These are phyloP conservation scores for Crithidia mellificae DNA, from an alignment of 208 protist genomes.

Conservation along the genomic window DNA sequence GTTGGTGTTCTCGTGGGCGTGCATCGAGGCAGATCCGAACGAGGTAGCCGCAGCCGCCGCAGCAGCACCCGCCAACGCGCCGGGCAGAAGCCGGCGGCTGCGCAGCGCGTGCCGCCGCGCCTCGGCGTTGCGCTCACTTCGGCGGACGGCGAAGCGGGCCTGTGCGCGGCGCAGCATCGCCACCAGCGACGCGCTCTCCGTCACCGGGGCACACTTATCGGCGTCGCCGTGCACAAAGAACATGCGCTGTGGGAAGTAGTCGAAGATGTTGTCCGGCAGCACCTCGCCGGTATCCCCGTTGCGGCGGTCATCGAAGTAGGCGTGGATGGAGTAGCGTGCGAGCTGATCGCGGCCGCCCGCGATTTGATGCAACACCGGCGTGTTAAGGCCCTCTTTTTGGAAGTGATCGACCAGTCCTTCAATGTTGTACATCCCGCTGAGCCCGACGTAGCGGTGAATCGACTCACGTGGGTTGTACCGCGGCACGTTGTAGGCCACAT, in stretches of 20 bases:
- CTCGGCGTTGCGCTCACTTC: slow-evolving; percentile 28
- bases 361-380: slow-evolving; percentile 66
- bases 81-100: slow-evolving; percentile 17
- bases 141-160: slow-evolving; percentile 32
- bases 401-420: slow-evolving; percentile 66
- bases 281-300: slow-evolving; percentile 56
- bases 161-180: slow-evolving; percentile 62
- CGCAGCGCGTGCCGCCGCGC: slow-evolving; percentile 34
- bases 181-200: slow-evolving; percentile 71
- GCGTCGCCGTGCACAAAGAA: slow-evolving; percentile 84
- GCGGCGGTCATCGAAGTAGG: slow-evolving; percentile 74
- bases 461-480: slow-evolving; percentile 84
- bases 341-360: slow-evolving; percentile 59
- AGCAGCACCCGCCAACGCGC: not conserved
- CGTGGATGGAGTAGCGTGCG: slow-evolving; percentile 56
- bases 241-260: slow-evolving; percentile 78
- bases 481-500: slow-evolving; percentile 76
- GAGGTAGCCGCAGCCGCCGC: no score
- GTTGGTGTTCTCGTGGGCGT: no score
- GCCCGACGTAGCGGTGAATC: slow-evolving; percentile 79
- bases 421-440: slow-evolving; percentile 88
- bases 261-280: slow-evolving; percentile 82
- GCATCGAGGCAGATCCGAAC: not conserved
- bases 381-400: slow-evolving; percentile 61
- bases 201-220: slow-evolving; percentile 73